Conservation (phyloP, 164 flowering plant species). For the Dillenia turbinata region DNA sequence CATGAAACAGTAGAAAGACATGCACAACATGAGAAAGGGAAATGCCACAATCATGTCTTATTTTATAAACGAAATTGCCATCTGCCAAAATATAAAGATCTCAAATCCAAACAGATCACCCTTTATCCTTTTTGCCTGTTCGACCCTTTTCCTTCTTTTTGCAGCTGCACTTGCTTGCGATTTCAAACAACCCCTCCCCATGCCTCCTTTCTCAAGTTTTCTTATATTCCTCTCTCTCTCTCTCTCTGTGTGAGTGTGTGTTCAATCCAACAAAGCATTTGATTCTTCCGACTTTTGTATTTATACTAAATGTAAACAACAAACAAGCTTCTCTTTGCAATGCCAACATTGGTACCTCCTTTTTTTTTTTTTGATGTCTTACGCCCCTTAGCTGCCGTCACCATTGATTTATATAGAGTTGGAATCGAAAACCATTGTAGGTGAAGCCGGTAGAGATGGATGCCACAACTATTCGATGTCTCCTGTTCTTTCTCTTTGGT, state of each 20-base stretch:
- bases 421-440: background rate
- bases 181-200: constrained; percentile 28
- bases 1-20: constrained; percentile 35
- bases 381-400: constrained; percentile 11
- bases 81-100: constrained; percentile 22
- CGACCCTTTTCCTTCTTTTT: constrained; percentile 29
- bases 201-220: constrained; percentile 46
- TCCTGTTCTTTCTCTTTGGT: constrained; percentile 22
- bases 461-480: constrained; percentile 10
- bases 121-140: constrained; percentile 23
- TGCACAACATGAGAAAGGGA: constrained; percentile 16
- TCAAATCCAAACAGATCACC: constrained; percentile 32
- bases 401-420: background rate
- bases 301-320: constrained; percentile 19
- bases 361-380: constrained; percentile 14
- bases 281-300: constrained; percentile 36
- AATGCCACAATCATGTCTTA: constrained; percentile 14
- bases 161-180: constrained; percentile 58
- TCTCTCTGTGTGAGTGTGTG: constrained; percentile 18
- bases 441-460: constrained; percentile 30
- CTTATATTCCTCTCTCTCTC: constrained; percentile 24
- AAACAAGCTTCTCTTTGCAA: constrained; percentile 26
- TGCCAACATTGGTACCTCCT: constrained; percentile 22
- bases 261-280: constrained; percentile 39
- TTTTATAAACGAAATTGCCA: constrained; percentile 6